Base-by-base conservation (phyloP, 352 stramenopile genomes). In the Pythium grandisporangium region DNA sequence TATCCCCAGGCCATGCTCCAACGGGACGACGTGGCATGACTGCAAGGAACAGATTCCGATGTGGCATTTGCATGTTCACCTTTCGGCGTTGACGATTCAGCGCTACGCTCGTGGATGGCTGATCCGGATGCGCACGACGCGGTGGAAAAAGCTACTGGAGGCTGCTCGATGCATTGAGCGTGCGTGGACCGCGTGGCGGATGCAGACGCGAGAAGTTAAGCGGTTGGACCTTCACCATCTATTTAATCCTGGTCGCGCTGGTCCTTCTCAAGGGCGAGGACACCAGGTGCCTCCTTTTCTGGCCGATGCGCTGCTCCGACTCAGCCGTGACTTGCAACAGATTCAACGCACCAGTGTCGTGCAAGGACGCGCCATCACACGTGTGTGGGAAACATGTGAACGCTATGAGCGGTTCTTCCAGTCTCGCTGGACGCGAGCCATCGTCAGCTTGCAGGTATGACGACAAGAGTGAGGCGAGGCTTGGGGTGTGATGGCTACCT, bases 331-430 rank as follows among this genome's bases (percentile, higher is more conserved):
- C n/a, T 46, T 83, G 4, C 53, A 52, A 11, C 48, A 74, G 22
- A 52, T 80, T 6, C 70, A 80, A 30, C 66, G 62, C 4, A 56
- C 74, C 21, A 68, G 61, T 24, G 62, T 70, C 0, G 57, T 73
- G 0, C 66, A 83, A 41, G 62, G 73, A 13, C 45, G 63, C n/a
- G 56, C 53, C 16, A 64, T 68, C 26, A 27, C 44, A 0, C 44
- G 38, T 12, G 44, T 68, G 11, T 68, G 54, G 58, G 44, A 45
- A 6, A 51, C 59, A 14, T 26, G 51, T 2, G 29, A 42, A 2
- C 27, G 41, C 1, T 44, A 51, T 14, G 50, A 34, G 16, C 42
- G 51, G 5, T 58, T 58, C 8, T 17, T 63, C 5, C 44, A 51
- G 23, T 16, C 26, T 22, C 16, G 19, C 11, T 17, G 52, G 33